Evolutionary conservation across 1,284 basidiomycete species (phyloP), one percentile per base, ranked within the genome.

Genomic region (Sanghuangporus weigelae): DNA sequence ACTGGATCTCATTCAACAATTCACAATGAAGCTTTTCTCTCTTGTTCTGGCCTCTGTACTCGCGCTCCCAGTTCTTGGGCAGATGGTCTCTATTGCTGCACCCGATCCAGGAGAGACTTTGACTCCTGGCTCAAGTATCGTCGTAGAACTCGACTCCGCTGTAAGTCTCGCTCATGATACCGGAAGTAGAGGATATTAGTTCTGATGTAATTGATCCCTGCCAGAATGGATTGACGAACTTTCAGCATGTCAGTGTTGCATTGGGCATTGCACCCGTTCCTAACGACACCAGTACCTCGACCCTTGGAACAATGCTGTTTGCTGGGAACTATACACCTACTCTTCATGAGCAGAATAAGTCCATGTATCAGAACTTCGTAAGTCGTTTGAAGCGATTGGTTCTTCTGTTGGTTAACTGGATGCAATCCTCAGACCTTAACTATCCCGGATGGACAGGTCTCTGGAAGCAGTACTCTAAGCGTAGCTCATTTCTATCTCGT

Each of bases 401-500:
- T 42, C 40, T 42, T 12, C 40, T n/a, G 16, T 21, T 12, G 21
- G 44, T 19, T 7, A 40, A 53, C 14, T 40, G 0, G 1, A 36
- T 59, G 21, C 2, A 6, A 42, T 2, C 23, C 50, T 53, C 31
- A 67, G 66, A 59, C 63, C 36, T 31, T 67, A 8, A 67, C 66
- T 19, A 46, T 67, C 21, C 66, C 65, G 2, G 38, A 38, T 12
- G 50, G 53, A 8, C 42, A 51, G 7, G 21, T 39, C 8, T 26
- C 55, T 11, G 66, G 66, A 10, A 21, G 23, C 3, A 60, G 50
- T 21, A 48, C 40, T n/a, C 40, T 67, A 11, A 67, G 59, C 42
- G 63, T 67, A 6, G 66, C 66, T 5, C 66, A 67, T 56, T 67
- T 67, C 55, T 64, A 62, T 50, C 63, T 67, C n/a, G 31, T 67